Percentiles rank a stretch among this genome's conserved stretches.
phyloP scores from a whole-genome alignment of 2,329 filamentous ascomycete species.

The Ophiocordyceps robertsii region DNA sequence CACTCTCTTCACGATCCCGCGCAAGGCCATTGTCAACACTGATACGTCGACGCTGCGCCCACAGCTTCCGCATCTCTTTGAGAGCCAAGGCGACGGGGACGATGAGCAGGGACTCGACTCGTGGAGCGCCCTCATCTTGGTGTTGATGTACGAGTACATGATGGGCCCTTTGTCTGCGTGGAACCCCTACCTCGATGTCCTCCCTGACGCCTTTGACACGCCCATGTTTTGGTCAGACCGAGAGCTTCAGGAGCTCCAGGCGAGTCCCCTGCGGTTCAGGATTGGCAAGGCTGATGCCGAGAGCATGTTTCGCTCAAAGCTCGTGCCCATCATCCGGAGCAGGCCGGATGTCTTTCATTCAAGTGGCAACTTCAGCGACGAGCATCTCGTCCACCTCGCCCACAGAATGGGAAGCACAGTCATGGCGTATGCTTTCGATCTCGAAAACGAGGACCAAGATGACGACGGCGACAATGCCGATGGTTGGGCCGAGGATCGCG shows the following conservation, averaged over 20 bases:
- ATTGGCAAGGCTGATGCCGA: conserved; percentile 65
- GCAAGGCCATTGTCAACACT: conserved; percentile 54
- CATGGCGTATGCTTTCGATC: conserved; percentile 87
- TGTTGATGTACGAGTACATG: conserved; percentile 65
- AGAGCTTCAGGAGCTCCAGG: conserved; percentile 62
- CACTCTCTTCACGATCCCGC: conserved; percentile 68
- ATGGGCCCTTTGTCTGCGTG: conserved; percentile 50
- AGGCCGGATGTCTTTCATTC: conserved; percentile 29
- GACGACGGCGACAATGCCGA: conserved; percentile 47
- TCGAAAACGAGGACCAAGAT: conserved; percentile 42
- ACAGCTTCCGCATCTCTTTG: conserved; percentile 41
- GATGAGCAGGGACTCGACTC: conserved; percentile 29
- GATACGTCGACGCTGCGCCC: conserved; percentile 56
- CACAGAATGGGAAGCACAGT: conserved; percentile 80
- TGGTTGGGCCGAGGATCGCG: conserved; percentile 51
- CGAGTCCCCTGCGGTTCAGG: conserved; percentile 61
- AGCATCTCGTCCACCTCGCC: conserved; percentile 37
- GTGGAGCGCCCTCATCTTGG: conserved; percentile 53
- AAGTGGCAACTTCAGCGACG: conserved; percentile 22
- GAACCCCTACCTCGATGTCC: conserved; percentile 64
- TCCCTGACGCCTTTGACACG: conserved; percentile 63
- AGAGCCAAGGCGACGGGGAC: conserved; percentile 20
- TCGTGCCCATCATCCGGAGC: conserved; percentile 36
- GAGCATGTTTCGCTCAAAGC: conserved; percentile 44
- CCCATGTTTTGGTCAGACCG: conserved; percentile 75